Conservation (phyloP, 2,329 filamentous ascomycete genomes). For the Beauveria varroae region DNA sequence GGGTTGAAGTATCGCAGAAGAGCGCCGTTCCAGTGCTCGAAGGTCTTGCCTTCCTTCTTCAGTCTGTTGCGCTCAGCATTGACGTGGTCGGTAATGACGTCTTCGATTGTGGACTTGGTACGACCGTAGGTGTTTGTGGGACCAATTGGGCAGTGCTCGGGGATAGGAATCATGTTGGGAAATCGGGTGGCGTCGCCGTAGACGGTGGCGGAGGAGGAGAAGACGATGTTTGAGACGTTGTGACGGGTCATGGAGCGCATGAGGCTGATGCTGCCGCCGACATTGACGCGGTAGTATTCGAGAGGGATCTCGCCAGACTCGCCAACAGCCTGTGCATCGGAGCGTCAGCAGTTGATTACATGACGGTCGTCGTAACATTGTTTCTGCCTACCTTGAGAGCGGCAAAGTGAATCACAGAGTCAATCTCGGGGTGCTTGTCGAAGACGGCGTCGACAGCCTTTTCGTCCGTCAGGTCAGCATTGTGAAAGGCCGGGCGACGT, state of each 20-base stretch:
- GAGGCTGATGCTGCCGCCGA: conserved; percentile 82
- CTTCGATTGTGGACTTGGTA: conserved; percentile 90
- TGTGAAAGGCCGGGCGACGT: conserved; percentile 76
- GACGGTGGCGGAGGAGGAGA: conserved; percentile 95
- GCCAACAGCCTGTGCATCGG: conserved; percentile 66
- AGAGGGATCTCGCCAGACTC: conserved; percentile 90
- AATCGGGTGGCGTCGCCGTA: conserved; percentile 97
- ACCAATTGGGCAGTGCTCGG: conserved; percentile 90
- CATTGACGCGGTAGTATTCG: conserved; percentile 97
- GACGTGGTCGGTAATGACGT: conserved; percentile 84
- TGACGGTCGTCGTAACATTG: background rate
- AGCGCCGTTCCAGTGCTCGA: conserved; percentile 84
- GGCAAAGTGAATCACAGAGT: conserved; percentile 98
- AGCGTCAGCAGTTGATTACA: background rate
- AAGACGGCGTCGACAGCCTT: conserved; percentile 80
- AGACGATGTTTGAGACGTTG: conserved; percentile 94
- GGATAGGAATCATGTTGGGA: conserved; percentile 97
- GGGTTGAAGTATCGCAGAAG: conserved; percentile 98
- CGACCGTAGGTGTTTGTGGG: conserved; percentile 97
- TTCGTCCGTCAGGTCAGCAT: conserved; percentile 84
- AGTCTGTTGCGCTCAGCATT: conserved; percentile 77
- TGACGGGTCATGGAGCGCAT: conserved; percentile 81
- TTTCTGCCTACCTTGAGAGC: conserved; percentile 69
- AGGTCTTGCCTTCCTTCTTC: conserved; percentile 70
- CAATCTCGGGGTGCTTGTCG: conserved; percentile 80